Conservation (phyloP, 345 rosid genomes). For the Garcia nutans region DNA sequence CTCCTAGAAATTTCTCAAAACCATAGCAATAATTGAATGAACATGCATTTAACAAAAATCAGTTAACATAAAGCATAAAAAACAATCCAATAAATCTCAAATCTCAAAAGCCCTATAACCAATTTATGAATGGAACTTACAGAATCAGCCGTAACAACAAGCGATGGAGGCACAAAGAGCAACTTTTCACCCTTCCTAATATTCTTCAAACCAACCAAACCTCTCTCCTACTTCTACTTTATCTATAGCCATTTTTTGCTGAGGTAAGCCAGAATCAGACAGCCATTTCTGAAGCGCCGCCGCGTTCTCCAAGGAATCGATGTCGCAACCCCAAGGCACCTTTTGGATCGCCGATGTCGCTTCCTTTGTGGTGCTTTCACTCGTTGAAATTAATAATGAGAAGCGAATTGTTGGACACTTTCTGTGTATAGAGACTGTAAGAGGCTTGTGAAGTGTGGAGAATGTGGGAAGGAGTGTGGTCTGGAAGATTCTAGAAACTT, state of each 20-base stretch:
- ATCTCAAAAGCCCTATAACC: neutral
- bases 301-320: conserved; percentile 53
- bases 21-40: neutral
- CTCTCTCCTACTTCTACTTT: conserved; percentile 88
- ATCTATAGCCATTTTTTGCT: conserved; percentile 80
- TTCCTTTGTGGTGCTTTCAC: conserved; percentile 30
- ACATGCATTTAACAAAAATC: neutral
- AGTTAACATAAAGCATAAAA: neutral
- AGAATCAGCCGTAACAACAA: conserved; percentile 77
- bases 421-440: conserved; percentile 16
- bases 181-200: conserved; percentile 83
- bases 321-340: conserved; percentile 70
- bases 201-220: conserved; percentile 81
- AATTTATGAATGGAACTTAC: conserved; percentile 34
- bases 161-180: conserved; percentile 91
- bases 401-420: conserved; percentile 35
- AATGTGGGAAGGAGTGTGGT: conserved; percentile 47
- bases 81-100: neutral
- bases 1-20: conserved; percentile 37
- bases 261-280: conserved; percentile 75
- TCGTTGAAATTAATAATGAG: conserved; percentile 46
- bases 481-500: conserved; percentile 54
- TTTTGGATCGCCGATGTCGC: conserved; percentile 25
- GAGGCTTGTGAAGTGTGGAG: conserved; percentile 38
- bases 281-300: conserved; percentile 78